Evolutionary conservation across 1,284 basidiomycete genomes (phyloP), one percentile per base, ranked within the genome.

Genomic region (Ustilago cynodontis): DNA sequence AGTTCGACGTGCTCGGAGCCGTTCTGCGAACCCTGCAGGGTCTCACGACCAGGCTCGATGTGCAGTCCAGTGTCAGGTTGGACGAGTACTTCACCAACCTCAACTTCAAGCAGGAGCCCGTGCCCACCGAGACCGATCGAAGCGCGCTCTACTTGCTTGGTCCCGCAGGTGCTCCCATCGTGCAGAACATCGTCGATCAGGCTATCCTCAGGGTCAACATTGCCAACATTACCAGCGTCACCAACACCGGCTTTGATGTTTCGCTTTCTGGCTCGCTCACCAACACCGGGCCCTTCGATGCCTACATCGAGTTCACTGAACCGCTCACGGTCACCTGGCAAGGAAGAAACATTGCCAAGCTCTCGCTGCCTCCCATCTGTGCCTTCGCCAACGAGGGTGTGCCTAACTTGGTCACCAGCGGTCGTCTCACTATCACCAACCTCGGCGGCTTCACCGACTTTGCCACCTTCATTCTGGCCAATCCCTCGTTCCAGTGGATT

Each of bases 101-200:
- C 49, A 86, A 90, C 35, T 92, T 93, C 86, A 86, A 87, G 31
- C 92, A 93, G 82, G 87, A 86, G 59, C 88, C 88, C 51, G 91
- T 93, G 13, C 88, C 90, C 11, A 90, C 90, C 4, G 75, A 91
- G 88, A 91, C 90, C 7, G 92, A 93, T 78, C 79, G 88, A 65
- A 90, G 90, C 0, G 89, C 89, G 0, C 86, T 93, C 29, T 92
- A 90, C 86, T 88, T 93, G 55, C 91, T 93, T 51, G 91, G 91
- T 37, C 91, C 90, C 5, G 83, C 82, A 7, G 78, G 75, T 67
- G 77, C 88, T 2, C 91, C 91, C 18, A 87, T 92, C 56, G 89
- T 92, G 6, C 91, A 93, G 83, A 87, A 88, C 79, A 88, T 93
- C 22, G 92, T 93, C 49, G 88, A 91, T 67, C 87, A 88, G 43